Evolutionary conservation across 2,329 filamentous ascomycete genomes (phyloP).

Genomic region (Penicillium nordicum): DNA sequence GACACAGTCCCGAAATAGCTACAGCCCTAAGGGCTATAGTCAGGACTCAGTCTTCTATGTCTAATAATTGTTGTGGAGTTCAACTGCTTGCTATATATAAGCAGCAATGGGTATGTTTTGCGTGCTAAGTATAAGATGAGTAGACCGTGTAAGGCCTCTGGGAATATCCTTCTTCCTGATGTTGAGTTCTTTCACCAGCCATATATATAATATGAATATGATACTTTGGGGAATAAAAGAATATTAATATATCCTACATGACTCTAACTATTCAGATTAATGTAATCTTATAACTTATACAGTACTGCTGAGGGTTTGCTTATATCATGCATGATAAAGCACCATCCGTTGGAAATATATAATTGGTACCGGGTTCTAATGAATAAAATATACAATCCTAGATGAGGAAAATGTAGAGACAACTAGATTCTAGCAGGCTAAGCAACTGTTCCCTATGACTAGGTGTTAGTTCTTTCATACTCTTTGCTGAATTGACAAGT

Average conservation of each 20-base stretch:
- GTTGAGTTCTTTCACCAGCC: background rate
- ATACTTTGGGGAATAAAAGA: background rate
- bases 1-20: background rate
- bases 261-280: background rate
- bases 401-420: accelerated
- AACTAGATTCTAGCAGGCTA: background rate
- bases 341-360: background rate
- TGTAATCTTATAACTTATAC: background rate
- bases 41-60: background rate
- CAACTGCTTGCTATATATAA: background rate
- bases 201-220: background rate
- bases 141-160: background rate
- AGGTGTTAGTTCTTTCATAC: background rate
- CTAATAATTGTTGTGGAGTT: background rate
- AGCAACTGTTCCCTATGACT: no score
- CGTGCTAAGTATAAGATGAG: background rate
- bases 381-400: background rate
- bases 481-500: background rate
- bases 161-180: background rate
- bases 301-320: background rate
- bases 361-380: accelerated
- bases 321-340: background rate
- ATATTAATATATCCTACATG: no score
- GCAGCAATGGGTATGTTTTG: background rate
- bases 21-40: background rate